Conservation (phyloP, 1,284 basidiomycete genomes). For the Ganoderma boninense region DNA sequence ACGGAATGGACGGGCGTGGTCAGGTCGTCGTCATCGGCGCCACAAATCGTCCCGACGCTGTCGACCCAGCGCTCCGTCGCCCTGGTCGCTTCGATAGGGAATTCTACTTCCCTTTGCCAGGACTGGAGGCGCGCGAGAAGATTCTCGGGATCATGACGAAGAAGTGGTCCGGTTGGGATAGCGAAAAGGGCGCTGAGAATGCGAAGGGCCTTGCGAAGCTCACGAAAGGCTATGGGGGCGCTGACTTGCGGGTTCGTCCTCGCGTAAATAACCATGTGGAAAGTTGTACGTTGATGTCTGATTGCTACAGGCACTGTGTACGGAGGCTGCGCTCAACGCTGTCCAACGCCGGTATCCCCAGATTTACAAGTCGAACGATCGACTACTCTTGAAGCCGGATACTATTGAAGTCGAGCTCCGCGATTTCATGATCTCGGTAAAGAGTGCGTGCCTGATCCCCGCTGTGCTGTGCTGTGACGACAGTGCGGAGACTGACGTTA, state of each 20-base stretch:
- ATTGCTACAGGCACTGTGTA: constrained; percentile 81
- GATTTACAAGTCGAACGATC: constrained; percentile 93
- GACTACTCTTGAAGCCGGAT: constrained; percentile 87
- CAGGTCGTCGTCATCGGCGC: constrained; percentile 99
- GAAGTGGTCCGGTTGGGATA: constrained; percentile 90
- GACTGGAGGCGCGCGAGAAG: constrained; percentile 84
- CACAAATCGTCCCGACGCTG: constrained; percentile 96
- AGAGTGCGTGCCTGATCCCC: constrained; percentile 68
- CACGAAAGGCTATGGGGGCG: constrained; percentile 98
- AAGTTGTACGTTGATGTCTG: not conserved
- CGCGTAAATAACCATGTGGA: not conserved
- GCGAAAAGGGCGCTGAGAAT: constrained; percentile 62
- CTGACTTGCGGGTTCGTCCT: constrained; percentile 86
- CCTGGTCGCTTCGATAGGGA: constrained; percentile 98
- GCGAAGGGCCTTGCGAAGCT: constrained; percentile 82
- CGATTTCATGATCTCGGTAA: constrained; percentile 98
- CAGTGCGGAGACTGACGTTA: constrained; percentile 19
- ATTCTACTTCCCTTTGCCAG: constrained; percentile 97
- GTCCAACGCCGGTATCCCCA: constrained; percentile 97
- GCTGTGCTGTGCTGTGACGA: constrained; percentile 16
- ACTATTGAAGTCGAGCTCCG: constrained; percentile 88
- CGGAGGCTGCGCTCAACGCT: constrained; percentile 96
- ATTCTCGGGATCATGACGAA: constrained; percentile 94
- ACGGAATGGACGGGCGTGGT: constrained; percentile 98
- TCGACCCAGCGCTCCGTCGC: constrained; percentile 94